Evolutionary conservation across 257 asterid species (phyloP).

Genomic region (Marsdenia floribunda): DNA sequence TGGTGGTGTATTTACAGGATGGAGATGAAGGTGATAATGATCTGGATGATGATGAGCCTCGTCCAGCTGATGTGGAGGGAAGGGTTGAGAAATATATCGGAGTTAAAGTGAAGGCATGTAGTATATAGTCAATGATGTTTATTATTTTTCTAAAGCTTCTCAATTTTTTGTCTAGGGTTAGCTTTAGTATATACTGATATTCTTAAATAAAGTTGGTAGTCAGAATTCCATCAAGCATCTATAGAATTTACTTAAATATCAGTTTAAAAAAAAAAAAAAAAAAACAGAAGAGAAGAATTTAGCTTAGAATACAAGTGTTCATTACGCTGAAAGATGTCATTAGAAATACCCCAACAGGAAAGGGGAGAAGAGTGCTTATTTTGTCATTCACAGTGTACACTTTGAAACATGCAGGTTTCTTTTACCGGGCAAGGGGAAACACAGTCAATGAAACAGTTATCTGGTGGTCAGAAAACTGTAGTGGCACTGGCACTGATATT

Average conservation of each 20-base stretch:
- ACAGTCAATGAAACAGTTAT: constrained; percentile 93
- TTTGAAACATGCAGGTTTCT: constrained; percentile 60
- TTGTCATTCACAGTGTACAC: not conserved
- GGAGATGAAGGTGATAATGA: constrained; percentile 67
- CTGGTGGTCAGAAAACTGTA: constrained; percentile 99
- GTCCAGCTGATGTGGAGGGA: constrained; percentile 64
- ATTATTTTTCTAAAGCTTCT: not conserved
- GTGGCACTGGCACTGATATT: constrained; percentile 90
- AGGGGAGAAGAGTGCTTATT: not conserved
- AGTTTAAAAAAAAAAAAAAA: not conserved
- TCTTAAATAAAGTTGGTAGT: not conserved
- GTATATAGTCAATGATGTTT: not conserved
- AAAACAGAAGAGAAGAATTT: not conserved
- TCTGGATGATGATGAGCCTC: constrained; percentile 83
- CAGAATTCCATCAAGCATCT: not conserved
- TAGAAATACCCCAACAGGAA: not conserved
- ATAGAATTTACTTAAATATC: not conserved
- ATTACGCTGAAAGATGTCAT: constrained; percentile 8
- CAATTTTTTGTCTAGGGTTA: not conserved
- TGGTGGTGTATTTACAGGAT: constrained; percentile 47
- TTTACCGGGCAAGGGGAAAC: constrained; percentile 99
- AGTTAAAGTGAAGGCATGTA: constrained; percentile 92
- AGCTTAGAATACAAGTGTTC: not conserved
- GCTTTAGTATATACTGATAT: not conserved
- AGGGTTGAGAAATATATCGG: constrained; percentile 95